Conservation (phyloP, 345 rosid species). For the Salix dunnii region DNA sequence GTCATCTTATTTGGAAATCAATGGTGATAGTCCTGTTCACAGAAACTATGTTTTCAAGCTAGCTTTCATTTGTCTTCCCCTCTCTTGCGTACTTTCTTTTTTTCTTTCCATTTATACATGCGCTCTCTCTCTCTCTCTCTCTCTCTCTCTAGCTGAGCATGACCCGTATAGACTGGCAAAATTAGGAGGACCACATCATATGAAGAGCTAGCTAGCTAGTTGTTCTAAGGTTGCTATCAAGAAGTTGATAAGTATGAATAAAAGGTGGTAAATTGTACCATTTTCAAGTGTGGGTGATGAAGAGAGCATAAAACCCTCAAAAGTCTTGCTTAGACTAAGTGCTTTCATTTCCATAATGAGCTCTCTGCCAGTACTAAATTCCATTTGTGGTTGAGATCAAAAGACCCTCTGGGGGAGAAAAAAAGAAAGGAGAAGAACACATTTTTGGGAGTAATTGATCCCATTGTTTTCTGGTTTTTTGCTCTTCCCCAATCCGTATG, state of each 20-base stretch:
- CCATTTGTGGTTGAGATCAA: not conserved
- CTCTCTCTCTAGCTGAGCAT: slow-evolving; percentile 34
- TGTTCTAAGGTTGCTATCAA: slow-evolving; percentile 81
- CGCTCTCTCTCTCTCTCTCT: slow-evolving; percentile 18
- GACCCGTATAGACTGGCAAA: slow-evolving; percentile 44
- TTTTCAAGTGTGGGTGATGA: slow-evolving; percentile 32
- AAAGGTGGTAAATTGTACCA: slow-evolving; percentile 22
- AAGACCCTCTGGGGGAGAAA: too few species aligned
- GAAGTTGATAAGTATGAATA: slow-evolving; percentile 45
- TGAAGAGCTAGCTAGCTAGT: slow-evolving; percentile 29
- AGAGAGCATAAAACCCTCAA: slow-evolving; percentile 36
- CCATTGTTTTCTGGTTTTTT: too few species aligned
- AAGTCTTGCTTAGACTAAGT: slow-evolving; percentile 23
- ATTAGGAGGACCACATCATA: slow-evolving; percentile 71
- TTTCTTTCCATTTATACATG: slow-evolving; percentile 24
- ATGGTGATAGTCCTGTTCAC: too few species aligned
- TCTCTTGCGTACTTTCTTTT: not conserved
- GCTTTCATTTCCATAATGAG: slow-evolving; percentile 29
- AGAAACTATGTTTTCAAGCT: not conserved
- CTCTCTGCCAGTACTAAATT: slow-evolving; percentile 1
- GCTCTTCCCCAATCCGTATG: not conserved
- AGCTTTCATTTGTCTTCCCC: too few species aligned
- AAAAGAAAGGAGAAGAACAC: too few species aligned
- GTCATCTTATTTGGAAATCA: too few species aligned
- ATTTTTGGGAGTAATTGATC: too few species aligned